Base-by-base conservation (phyloP, 768 basidiomycete genomes). In the Ephemerocybe angulata region DNA sequence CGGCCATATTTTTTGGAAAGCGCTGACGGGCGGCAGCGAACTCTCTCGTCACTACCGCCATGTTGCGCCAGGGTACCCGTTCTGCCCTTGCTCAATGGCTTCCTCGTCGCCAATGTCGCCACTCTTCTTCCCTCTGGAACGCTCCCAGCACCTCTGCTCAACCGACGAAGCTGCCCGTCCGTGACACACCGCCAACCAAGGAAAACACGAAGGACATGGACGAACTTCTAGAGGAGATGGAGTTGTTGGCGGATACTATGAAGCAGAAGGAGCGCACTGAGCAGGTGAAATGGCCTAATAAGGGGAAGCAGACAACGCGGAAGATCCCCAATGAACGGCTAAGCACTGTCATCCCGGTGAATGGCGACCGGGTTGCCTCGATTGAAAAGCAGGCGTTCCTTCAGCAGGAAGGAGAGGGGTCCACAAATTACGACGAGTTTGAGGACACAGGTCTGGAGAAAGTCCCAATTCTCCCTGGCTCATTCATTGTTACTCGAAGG, bases 401-500 rank as follows among this genome's bases (percentile, higher is more conserved):
- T 27, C 12, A 29, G 10, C 17, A 19, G 28, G 28, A 27, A 13
- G 24, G 4, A 3, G 31, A 15, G 2, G 17, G 37, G n/a, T n/a
- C n/a, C n/a, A n/a, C 19, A 25, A 17, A 21, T 8, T 12, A 17
- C 10, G 27, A 8, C 19, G 35, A 27, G 13, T 22, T 22, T 6
- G 48, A 40, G 2, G 58, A 58, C 3, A 58, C 28, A 48, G 58
- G 52, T 13, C 63, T 58, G 30, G 64, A 49, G 13, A 31, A 22
- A 15, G 62, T 58, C 29, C 61, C 63, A 12, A 57, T 75, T 28
- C 63, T 65, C 19, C 68, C 68, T 2, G 80, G 79, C 1, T 70
- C 78, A 8, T 78, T 80, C 47, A 65, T 81, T 11, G 80, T 81
- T 55, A 60, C 78, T 24, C 68, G 80, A 58, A 74, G 74, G 80